Base-by-base conservation (phyloP, 805 yeast species). In the Saccharomycodes ludwigii region DNA sequence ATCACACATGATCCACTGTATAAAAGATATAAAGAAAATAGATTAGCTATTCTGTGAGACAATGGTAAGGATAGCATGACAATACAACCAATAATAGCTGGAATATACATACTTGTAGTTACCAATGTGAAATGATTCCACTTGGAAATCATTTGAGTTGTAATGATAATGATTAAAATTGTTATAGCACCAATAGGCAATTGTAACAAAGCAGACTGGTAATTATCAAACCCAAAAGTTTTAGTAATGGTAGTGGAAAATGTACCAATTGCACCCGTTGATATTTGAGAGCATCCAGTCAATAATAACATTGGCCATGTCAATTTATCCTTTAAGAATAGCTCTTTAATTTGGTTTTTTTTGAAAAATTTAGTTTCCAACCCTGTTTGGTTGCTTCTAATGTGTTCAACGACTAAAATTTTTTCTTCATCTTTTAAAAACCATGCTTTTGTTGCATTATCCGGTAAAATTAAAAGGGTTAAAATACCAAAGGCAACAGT, bases 1-100 rank as follows among this genome's bases (percentile, higher is more conserved):
- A 70, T 72, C 32, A 70, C 60, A 53, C 73, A 61, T 19, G 74
- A 66, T 26, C 79, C 65, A 42, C 76, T 61, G 65, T 72, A 59
- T 29, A 64, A 57, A 46, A 68, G 44, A 41, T 71, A 70, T 25
- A 71, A 58, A 4, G 70, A 62, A 32, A 70, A 50, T 31, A 71
- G 39, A 38, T 68, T 65, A 21, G 72, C 75, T 11, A 66, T 55
- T 29, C 50, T 59, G 39, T 54, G 47, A 12, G 55, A 42, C 7
- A 52, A 40, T 6, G 55, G 50, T 21, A 52, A 34, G 1, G 63
- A 39, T 3, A 71, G 41, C 40, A 70, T 45, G 5, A 73, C 67
- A 22, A 64, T 59, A 25, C 59, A 54, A 15, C 75, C 70, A 7
- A 67, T 61, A 15, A 74, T 65, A 2, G 76, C 72, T 11, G 67